These are phyloP conservation scores for Limnanthes douglasii DNA, from an alignment of 345 rosid species.

Conservation along the genomic window DNA sequence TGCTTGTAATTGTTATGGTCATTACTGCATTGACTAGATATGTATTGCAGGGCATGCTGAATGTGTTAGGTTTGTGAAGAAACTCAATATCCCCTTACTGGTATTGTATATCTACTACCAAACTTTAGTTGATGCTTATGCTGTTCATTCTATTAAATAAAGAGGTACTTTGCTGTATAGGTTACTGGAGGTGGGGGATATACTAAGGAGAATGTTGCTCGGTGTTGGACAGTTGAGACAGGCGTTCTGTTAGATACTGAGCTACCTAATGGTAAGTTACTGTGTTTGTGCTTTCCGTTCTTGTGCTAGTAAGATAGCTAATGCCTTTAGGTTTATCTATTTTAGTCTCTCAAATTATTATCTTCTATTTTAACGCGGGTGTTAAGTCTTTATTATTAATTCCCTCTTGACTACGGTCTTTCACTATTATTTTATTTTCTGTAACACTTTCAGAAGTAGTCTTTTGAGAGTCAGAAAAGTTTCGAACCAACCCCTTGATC, in stretches of 20 bases:
- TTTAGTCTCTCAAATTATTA: too few relatives aligned
- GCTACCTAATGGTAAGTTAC: constrained; percentile 67
- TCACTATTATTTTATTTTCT: too few relatives aligned
- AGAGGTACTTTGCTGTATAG: constrained; percentile 17
- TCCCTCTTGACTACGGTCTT: too few relatives aligned
- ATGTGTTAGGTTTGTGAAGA: constrained; percentile 91
- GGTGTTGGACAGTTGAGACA: constrained; percentile 97
- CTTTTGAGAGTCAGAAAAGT: too few relatives aligned
- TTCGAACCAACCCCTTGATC: too few relatives aligned
- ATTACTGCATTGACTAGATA: neutral
- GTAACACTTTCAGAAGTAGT: too few relatives aligned
- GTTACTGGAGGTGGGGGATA: constrained; percentile 99
- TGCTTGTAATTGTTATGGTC: constrained; percentile 4
- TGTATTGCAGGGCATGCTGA: constrained; percentile 77
- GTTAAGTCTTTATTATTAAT: too few relatives aligned
- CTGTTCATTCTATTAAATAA: neutral
- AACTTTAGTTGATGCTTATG: too few relatives aligned
- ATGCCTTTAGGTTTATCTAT: too few relatives aligned
- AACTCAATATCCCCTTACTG: constrained; percentile 81
- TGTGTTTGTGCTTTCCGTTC: too few relatives aligned
- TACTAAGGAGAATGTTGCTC: constrained; percentile 95
- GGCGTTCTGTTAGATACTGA: constrained; percentile 85
- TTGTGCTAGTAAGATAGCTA: too few relatives aligned
- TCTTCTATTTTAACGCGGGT: too few relatives aligned
- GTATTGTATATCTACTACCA: constrained; percentile 17